phyloP scores from a whole-genome alignment of 2,329 filamentous ascomycete species.

The Pseudopithomyces maydicus region DNA sequence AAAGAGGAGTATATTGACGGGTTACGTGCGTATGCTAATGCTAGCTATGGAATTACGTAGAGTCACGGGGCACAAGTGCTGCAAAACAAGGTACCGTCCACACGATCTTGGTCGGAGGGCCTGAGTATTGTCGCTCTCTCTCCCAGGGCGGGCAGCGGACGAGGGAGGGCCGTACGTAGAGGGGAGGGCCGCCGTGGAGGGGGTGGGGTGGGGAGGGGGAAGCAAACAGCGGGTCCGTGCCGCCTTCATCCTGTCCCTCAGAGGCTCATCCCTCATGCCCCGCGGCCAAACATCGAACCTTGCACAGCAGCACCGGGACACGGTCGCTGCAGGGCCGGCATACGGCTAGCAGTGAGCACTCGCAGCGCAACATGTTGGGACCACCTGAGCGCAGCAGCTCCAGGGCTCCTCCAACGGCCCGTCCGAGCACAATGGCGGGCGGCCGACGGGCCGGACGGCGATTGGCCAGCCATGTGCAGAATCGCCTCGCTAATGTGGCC shows the following conservation, averaged over 20 bases:
- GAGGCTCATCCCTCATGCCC: too few relatives aligned
- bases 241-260: too few relatives aligned
- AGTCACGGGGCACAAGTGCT: neutral
- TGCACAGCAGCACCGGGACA: too few relatives aligned
- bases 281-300: too few relatives aligned
- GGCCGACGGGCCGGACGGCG: neutral
- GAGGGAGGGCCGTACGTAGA: too few relatives aligned
- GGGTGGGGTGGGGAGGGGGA: too few relatives aligned
- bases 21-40: neutral
- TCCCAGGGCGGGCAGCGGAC: neutral
- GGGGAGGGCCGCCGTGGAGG: too few relatives aligned
- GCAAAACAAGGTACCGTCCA: neutral
- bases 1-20: neutral
- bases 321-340: too few relatives aligned
- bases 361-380: neutral
- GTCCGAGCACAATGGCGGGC: neutral
- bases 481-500: neutral
- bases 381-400: too few relatives aligned
- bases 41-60: neutral
- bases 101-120: too few relatives aligned
- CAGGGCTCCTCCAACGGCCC: neutral
- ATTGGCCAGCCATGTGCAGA: neutral
- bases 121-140: neutral
- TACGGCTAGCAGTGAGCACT: neutral
- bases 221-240: neutral